Evolutionary conservation across 352 stramenopile genomes (phyloP).

Genomic region (Discostella stelligera): DNA sequence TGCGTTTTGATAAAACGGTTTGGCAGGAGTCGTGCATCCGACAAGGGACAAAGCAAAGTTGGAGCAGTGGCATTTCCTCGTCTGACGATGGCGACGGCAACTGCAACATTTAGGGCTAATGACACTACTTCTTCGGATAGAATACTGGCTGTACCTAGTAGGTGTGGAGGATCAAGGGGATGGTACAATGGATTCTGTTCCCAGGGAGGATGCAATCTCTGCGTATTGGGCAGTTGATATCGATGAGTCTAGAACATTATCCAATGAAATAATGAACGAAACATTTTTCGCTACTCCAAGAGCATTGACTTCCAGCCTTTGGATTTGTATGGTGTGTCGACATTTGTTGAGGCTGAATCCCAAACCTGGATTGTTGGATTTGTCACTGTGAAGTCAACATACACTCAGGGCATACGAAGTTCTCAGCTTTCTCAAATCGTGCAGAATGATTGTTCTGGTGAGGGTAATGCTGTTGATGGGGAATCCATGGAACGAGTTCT

Average conservation of each 20-base stretch:
- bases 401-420: conserved; percentile 15
- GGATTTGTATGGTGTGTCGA: conserved; percentile 39
- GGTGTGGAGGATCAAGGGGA: conserved; percentile 41
- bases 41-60: conserved; percentile 24
- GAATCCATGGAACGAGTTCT: conserved; percentile 27
- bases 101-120: conserved; percentile 68
- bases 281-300: conserved; percentile 11
- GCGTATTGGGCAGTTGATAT: conserved; percentile 48
- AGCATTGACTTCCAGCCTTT: conserved; percentile 43
- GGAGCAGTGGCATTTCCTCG: conserved; percentile 17
- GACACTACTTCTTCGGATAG: conserved; percentile 56
- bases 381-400: conserved; percentile 3
- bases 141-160: conserved; percentile 60
- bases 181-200: conserved; percentile 21
- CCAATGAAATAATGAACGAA: conserved; percentile 12
- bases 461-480: conserved; percentile 11
- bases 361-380: conserved; percentile 28
- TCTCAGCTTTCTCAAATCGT: background rate
- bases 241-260: background rate
- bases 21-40: conserved; percentile 13
- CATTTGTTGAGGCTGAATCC: conserved; percentile 57
- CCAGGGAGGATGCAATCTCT: conserved; percentile 28
- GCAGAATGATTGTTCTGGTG: background rate
- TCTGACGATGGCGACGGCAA: conserved; percentile 42
- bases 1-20: conserved; percentile 17